Evolutionary conservation across 208 protist species (phyloP).

Genomic region (Zelonia costaricensis): DNA sequence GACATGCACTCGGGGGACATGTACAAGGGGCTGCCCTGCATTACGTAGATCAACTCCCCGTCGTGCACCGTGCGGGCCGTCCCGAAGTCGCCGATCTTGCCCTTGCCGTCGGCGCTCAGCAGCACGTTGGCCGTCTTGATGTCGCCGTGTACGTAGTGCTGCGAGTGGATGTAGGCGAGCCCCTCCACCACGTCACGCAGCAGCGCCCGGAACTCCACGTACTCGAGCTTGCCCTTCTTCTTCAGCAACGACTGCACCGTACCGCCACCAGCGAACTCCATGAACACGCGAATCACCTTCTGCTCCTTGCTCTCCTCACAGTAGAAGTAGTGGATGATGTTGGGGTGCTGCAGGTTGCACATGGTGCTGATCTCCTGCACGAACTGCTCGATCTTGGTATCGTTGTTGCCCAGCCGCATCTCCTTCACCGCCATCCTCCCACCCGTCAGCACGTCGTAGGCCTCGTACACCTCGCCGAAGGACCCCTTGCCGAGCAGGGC

Average conservation of each 20-base stretch:
- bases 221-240: constrained; percentile 56
- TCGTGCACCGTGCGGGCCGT: constrained; percentile 64
- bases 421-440: constrained; percentile 92
- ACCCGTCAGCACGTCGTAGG: constrained; percentile 79
- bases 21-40: constrained; percentile 89
- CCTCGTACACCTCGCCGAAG: constrained; percentile 89
- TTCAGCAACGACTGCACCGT: constrained; percentile 68
- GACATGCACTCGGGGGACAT: constrained; percentile 91
- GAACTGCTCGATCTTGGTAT: constrained; percentile 76
- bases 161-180: constrained; percentile 92
- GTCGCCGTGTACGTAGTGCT: constrained; percentile 91
- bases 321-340: constrained; percentile 95
- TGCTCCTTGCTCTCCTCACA: constrained; percentile 75
- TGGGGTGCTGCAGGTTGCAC: constrained; percentile 91
- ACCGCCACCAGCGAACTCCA: constrained; percentile 90
- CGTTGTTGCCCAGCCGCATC: constrained; percentile 64
- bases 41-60: constrained; percentile 75
- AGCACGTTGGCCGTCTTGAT: constrained; percentile 94
- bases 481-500: constrained; percentile 82
- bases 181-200: constrained; percentile 78
- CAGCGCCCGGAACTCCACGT: constrained; percentile 66
- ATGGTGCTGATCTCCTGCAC: constrained; percentile 87
- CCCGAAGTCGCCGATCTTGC: constrained; percentile 94
- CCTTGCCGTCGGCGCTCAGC: constrained; percentile 66
- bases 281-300: constrained; percentile 84